A percentile compares a stretch with the other conserved stretches of the same genome.
These are phyloP conservation scores for Eutrema heterophyllum DNA, from an alignment of 345 rosid species.

Conservation along the genomic window DNA sequence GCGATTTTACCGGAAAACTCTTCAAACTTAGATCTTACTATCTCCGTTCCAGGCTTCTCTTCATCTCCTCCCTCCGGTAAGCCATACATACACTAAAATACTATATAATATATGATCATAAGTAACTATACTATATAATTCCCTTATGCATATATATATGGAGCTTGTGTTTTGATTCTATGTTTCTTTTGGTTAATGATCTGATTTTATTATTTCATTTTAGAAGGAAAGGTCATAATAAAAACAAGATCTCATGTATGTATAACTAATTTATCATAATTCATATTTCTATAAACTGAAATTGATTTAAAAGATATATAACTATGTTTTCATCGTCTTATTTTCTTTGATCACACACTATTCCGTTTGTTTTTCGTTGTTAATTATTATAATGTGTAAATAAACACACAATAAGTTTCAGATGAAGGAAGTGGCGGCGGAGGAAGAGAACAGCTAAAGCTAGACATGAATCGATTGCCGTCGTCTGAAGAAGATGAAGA, in stretches of 20 bases:
- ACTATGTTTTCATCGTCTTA: background rate
- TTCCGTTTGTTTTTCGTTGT: background rate
- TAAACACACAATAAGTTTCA: slow-evolving; percentile 42
- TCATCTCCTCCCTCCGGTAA: slow-evolving; percentile 59
- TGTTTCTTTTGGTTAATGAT: slow-evolving; percentile 4
- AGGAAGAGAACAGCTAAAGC: slow-evolving; percentile 34
- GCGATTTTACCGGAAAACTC: slow-evolving; percentile 49
- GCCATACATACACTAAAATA: background rate
- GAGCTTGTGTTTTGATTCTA: background rate
- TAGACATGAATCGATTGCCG: slow-evolving; percentile 33
- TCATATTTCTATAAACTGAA: background rate
- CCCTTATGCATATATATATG: background rate
- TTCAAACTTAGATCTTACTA: slow-evolving; percentile 77
- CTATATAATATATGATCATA: background rate
- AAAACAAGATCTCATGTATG: background rate
- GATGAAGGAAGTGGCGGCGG: slow-evolving; percentile 46
- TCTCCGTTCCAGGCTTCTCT: slow-evolving; percentile 79
- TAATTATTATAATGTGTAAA: background rate
- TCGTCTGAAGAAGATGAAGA: slow-evolving; percentile 33
- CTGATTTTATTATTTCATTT: background rate
- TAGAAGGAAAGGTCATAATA: background rate
- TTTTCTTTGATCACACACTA: background rate
- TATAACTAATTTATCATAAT: background rate
- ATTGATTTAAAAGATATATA: background rate
- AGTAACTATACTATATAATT: background rate